phyloP scores from a whole-genome alignment of 257 asterid species.

The Ballota nigra region DNA sequence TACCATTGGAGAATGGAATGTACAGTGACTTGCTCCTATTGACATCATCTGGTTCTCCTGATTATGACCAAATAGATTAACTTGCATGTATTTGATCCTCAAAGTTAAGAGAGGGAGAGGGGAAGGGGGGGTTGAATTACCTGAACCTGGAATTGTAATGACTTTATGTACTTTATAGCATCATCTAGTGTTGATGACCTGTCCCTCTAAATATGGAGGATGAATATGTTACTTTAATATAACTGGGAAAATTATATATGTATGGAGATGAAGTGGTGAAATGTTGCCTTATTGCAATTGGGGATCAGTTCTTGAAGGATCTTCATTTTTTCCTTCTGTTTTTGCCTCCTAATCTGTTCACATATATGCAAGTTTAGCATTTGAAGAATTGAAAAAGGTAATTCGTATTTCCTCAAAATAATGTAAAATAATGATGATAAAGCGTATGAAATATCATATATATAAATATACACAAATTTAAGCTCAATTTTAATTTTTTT shows the following conservation, averaged over 20 bases:
- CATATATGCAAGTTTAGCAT: background rate
- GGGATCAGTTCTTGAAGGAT: constrained; percentile 38
- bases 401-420: background rate
- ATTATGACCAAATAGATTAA: background rate
- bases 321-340: constrained; percentile 27
- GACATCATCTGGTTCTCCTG: constrained; percentile 13
- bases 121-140: background rate
- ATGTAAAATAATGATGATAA: too few species aligned
- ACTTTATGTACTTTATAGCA: constrained; percentile 36
- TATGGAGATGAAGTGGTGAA: background rate
- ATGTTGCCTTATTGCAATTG: constrained; percentile 28
- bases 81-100: background rate
- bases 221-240: background rate
- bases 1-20: constrained; percentile 7
- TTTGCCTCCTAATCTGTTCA: constrained; percentile 30
- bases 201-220: constrained; percentile 27
- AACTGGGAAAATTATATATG: background rate
- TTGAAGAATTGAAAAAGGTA: too few species aligned
- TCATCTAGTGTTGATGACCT: constrained; percentile 36
- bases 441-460: background rate
- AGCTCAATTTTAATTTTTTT: too few species aligned
- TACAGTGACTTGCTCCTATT: constrained; percentile 1
- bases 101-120: background rate
- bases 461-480: too few species aligned
- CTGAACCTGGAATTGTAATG: constrained; percentile 31